phyloP scores from a whole-genome alignment of 352 stramenopile species.

The Phytophthora megakarya region DNA sequence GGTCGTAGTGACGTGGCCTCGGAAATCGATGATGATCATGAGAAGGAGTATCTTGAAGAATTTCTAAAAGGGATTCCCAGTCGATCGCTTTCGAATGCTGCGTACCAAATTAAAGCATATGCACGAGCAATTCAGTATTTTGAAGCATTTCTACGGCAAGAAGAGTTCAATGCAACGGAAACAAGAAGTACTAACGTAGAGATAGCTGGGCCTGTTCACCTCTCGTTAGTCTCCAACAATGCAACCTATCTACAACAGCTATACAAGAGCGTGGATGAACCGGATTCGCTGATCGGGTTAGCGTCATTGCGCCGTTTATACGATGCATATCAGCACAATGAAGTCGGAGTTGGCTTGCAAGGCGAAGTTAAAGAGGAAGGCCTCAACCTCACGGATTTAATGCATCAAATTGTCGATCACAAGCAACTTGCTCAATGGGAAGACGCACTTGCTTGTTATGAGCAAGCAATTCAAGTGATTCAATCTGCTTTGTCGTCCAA shows the following conservation, averaged over 20 bases:
- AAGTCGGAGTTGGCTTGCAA: conserved; percentile 29
- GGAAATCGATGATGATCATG: conserved; percentile 73
- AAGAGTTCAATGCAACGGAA: conserved; percentile 38
- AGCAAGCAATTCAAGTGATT: conserved; percentile 77
- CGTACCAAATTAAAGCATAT: conserved; percentile 73
- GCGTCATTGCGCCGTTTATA: conserved; percentile 61
- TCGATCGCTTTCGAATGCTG: conserved; percentile 66
- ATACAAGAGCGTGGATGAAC: conserved; percentile 81
- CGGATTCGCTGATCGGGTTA: conserved; percentile 63
- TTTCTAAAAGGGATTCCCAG: conserved; percentile 79
- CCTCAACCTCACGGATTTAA: conserved; percentile 65
- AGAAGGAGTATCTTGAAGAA: conserved; percentile 79
- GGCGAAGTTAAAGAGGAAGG: conserved; percentile 37
- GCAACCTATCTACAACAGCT: conserved; percentile 74
- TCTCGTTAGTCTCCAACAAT: conserved; percentile 63
- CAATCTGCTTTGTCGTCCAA: conserved; percentile 50
- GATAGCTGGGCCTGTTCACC: conserved; percentile 38
- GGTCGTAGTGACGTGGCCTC: conserved; percentile 46
- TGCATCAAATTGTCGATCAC: conserved; percentile 73
- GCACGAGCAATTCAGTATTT: conserved; percentile 80
- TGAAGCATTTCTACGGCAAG: conserved; percentile 68
- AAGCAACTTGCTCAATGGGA: conserved; percentile 79
- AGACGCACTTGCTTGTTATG: conserved; percentile 77
- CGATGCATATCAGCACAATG: conserved; percentile 44
- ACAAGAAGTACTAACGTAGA: conserved; percentile 24